phyloP scores from a whole-genome alignment of 2,329 filamentous ascomycete genomes.

The Phoma sp. region DNA sequence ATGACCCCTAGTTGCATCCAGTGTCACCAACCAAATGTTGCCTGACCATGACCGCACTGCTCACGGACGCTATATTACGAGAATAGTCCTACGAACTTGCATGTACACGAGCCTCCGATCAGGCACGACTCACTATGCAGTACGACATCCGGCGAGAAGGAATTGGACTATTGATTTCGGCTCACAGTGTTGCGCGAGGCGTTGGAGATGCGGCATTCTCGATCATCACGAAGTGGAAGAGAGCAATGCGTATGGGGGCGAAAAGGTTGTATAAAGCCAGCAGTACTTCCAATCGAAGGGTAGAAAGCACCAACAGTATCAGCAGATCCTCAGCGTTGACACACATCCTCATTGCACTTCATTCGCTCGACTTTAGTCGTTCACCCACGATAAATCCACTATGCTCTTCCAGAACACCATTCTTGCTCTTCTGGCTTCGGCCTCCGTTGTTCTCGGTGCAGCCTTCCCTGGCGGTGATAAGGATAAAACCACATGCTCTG shows the following conservation, averaged over 20 bases:
- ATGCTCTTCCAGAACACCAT: conserved; percentile 29
- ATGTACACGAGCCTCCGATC: not conserved
- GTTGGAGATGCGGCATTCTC: conserved; percentile 4
- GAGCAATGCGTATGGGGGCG: not conserved
- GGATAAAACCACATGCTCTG: conserved; percentile 28
- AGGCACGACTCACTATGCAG: not conserved
- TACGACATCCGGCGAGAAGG: not conserved
- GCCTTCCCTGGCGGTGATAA: conserved; percentile 23
- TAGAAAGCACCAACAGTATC: not conserved
- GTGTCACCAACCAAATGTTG: not conserved
- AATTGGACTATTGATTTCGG: conserved; percentile 21
- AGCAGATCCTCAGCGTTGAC: not conserved
- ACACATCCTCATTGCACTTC: not conserved
- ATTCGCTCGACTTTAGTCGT: conserved; percentile 7
- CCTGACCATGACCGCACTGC: conserved; percentile 1
- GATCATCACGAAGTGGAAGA: conserved; percentile 3
- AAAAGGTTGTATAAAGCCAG: not conserved
- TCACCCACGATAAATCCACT: conserved; percentile 12
- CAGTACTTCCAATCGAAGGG: not conserved
- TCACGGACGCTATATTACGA: not conserved
- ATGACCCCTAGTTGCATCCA: not conserved
- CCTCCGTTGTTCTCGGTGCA: conserved; percentile 17
- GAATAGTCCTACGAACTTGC: not conserved
- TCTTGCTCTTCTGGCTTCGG: conserved; percentile 26
- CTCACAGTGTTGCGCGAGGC: conserved; percentile 8